Base-by-base conservation (phyloP, 2,329 filamentous ascomycete species). In the Colletotrichum limetticola region DNA sequence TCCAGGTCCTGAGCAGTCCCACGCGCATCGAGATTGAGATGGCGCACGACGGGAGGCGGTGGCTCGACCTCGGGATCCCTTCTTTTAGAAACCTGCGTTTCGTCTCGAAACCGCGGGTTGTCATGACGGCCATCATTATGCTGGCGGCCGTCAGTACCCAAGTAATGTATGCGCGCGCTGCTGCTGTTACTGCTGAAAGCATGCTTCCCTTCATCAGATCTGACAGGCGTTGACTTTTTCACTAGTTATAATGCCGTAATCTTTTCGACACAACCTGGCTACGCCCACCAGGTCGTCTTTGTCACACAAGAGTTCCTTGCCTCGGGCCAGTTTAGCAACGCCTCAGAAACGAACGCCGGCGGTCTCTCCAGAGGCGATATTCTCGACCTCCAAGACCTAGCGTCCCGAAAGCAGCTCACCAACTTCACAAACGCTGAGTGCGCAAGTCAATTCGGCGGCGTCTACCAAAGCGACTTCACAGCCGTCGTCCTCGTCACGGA, bases 21-120 rank as follows among this genome's bases (percentile, higher is more conserved):
- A 89, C 87, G 8, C 83, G 88, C 53, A 78, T 78, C 12, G 88
- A 90, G 75, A 77, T 90, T 9, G 80, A 83, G 32, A 77, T 75
- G 14, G 87, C 87, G 5, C 88, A 90, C 74, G 80, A 79, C 12
- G 80, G 78, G 42, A 82, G 80, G 75, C 80, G 77, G 57, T 89
- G 87, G 88, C 78, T 90, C 63, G 87, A 90, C 72, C 86, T 90
- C 32, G 88, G 88, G 7, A 82, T 89, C 22, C 86, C 87, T 7
- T 89, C 88, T 12, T 63, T 89, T 32, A 83, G 87, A 61, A 90
- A 90, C 75, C 78, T 89, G 3, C 67, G 75, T 14, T 78, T 83
- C 65, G 84, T 89, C 66, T 83, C 85, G 19, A 78, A 77, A n/a
- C 79, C 81, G 16, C 80, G 86, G 68, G 80, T 82, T 26, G 56